These are phyloP conservation scores for Peribolospora baueri DNA, from an alignment of 768 basidiomycete genomes.

Conservation along the genomic window DNA sequence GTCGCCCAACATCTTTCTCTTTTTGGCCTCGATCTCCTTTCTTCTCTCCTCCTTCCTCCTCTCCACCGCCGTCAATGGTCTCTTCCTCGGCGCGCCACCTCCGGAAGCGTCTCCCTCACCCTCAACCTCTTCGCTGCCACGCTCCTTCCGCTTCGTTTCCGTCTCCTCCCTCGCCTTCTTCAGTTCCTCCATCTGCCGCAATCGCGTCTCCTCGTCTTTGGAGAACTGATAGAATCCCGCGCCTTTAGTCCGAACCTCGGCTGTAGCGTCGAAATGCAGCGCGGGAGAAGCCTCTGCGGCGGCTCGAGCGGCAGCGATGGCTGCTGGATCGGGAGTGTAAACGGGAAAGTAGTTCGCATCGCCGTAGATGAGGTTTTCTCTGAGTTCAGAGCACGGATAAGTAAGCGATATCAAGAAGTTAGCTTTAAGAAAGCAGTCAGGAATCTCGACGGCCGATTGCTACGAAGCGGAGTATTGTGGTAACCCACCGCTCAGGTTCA, in stretches of 20 bases:
- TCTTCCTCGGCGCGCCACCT: neutral
- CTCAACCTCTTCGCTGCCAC: slow-evolving; percentile 14
- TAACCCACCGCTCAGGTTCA: neutral
- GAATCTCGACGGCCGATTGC: neutral
- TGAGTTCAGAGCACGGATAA: neutral
- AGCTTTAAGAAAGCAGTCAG: neutral
- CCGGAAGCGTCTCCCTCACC: no score
- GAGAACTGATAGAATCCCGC: slow-evolving; percentile 87
- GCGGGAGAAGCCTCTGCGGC: slow-evolving; percentile 49
- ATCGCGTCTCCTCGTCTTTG: slow-evolving; percentile 51
- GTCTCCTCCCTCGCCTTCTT: slow-evolving; percentile 45
- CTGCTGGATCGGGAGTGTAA: slow-evolving; percentile 61
- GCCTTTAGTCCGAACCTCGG: slow-evolving; percentile 64
- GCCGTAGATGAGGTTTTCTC: slow-evolving; percentile 12
- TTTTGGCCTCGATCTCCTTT: no score
- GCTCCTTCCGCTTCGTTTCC: slow-evolving; percentile 32
- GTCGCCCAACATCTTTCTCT: no score
- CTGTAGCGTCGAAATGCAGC: slow-evolving; percentile 55
- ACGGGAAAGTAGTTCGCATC: slow-evolving; percentile 47
- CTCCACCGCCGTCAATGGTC: neutral
- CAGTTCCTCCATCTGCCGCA: slow-evolving; percentile 61
- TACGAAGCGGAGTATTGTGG: neutral
- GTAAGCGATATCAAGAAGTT: neutral
- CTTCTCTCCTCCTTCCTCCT: neutral
- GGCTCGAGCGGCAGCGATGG: slow-evolving; percentile 43